These are phyloP conservation scores for Albizia julibrissin DNA, from an alignment of 306 rosid genomes.

Conservation along the genomic window DNA sequence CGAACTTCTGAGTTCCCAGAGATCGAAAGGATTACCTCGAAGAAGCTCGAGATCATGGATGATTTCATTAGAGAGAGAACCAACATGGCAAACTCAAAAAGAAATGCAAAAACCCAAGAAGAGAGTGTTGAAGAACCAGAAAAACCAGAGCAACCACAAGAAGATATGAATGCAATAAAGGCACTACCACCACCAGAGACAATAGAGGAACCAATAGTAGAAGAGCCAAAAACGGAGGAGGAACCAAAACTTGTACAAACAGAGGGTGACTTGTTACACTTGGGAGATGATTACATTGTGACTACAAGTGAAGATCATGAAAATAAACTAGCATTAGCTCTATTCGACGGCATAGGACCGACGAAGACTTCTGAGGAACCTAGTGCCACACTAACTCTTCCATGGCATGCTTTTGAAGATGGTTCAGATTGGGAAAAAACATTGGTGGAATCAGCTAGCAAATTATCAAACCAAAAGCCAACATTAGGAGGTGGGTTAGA, in stretches of 20 bases:
- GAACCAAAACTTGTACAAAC: constrained; percentile 31
- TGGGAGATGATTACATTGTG: constrained; percentile 42
- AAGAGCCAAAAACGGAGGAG: constrained; percentile 22
- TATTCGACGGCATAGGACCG: constrained; percentile 55
- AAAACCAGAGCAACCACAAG: constrained; percentile 15
- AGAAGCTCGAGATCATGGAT: constrained; percentile 78
- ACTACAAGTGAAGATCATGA: constrained; percentile 39
- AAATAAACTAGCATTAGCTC: constrained; percentile 67
- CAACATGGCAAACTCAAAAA: constrained; percentile 38
- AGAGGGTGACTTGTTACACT: constrained; percentile 62
- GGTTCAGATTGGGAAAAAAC: constrained; percentile 75
- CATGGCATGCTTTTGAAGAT: constrained; percentile 75
- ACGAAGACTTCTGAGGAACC: background rate
- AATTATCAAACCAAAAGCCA: constrained; percentile 48
- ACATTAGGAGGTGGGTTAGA: constrained; percentile 76
- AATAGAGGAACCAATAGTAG: constrained; percentile 28
- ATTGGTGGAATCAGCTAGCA: constrained; percentile 66
- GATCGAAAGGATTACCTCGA: constrained; percentile 68
- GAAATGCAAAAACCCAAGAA: background rate
- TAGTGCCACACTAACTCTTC: constrained; percentile 30
- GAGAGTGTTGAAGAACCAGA: constrained; percentile 13
- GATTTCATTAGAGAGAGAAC: constrained; percentile 71
- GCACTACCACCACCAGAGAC: constrained; percentile 81
- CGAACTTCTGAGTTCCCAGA: constrained; percentile 83
- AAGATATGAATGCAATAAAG: constrained; percentile 51